Evolutionary conservation across 2,329 filamentous ascomycete genomes (phyloP), one percentile per base, ranked within the genome.

Genomic region (Elsinoe necatrix): DNA sequence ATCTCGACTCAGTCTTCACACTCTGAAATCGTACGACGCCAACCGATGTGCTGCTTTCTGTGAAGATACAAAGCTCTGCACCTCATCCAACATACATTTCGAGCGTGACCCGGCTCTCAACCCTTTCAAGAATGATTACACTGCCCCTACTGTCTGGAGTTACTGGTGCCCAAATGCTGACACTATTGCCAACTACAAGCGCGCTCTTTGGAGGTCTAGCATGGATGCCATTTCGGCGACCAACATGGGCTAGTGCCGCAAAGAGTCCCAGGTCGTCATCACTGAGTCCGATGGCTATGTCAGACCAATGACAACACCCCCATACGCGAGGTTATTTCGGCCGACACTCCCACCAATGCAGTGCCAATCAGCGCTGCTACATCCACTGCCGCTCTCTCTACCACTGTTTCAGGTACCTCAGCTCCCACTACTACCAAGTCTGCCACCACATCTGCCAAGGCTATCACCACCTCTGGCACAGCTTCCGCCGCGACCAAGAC

Each of bases 141-240:
- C 62, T 41, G 56, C 61, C 21, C 41, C 45, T 16, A 66, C 63
- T 41, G 60, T 61, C 31, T 64, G 63, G 60, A 61, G 61, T 23
- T 56, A 58, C 31, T 61, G 62, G 58, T 72, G 70, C 65, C 66
- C 69, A 11, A 68, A 69, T 61, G 69, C 69, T 34, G 56, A 65
- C 9, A 67, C 67, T 12, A 68, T 69, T 55, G 70, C 69, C 58
- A 69, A 67, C 64, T 71, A 68, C 66, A 71, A 71, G 63, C 72
- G 71, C 64, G 67, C 69, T 6, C 66, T 72, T 29, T 72, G 67
- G 67, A 68, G 69, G 35, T 67, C 68, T 55, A 61, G 58, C 47
- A 67, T 72, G 56, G 62, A 66, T 21, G 61, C 64, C 31, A 57
- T 57, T 1, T 58, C 59, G 6, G 67, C 66, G 0, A 67, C 62